Evolutionary conservation across 257 asterid genomes (phyloP), one percentile per base, ranked within the genome.

Genomic region (Jacaranda mimosifolia): DNA sequence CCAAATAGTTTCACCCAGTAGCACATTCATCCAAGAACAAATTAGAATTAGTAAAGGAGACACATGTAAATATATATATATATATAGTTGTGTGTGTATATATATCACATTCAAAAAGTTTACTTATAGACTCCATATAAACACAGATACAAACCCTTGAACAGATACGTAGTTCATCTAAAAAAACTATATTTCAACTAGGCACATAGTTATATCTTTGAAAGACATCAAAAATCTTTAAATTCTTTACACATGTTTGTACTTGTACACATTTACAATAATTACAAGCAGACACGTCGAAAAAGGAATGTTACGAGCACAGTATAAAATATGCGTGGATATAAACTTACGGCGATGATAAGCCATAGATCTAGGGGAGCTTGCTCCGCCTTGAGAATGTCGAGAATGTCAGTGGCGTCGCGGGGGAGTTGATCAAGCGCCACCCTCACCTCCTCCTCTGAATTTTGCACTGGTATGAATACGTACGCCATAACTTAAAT

Each of bases 311-410:
- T 5, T 42, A 42, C 9, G 4, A 1, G 46, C 46, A 42, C 32
- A 26, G 26, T 3, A 15, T 8, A 35, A 18, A 38, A 46, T 57
- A 17, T 17, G 35, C 3, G 56, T 46, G 8, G 11, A 15, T 14
- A 42, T 40, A 64, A 79, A 10, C 90, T 7, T 79, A 95, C 99
- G 14, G 99, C 98, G 55, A 96, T 96, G 35, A 93, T 91, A 51
- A 96, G 97, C 99, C 99, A 93, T 69, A 96, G 96, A 83, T 96
- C 94, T 38, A 96, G 97, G 36, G 99, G 97, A 68, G 99, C 99
- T 91, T 96, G 99, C 83, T 96, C 99, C 63, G 99, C 99, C 86
- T 93, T 96, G 70, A 96, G 97, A 76, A 96, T 96, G 80, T 96
- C 97, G 77, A 96, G 91, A 68, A 96, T 93, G 84, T 96, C 99